Percentiles rank a stretch among this genome's conserved stretches.
Conservation (phyloP, 2,329 filamentous ascomycete genomes). For the Ambrosiella xylebori region DNA sequence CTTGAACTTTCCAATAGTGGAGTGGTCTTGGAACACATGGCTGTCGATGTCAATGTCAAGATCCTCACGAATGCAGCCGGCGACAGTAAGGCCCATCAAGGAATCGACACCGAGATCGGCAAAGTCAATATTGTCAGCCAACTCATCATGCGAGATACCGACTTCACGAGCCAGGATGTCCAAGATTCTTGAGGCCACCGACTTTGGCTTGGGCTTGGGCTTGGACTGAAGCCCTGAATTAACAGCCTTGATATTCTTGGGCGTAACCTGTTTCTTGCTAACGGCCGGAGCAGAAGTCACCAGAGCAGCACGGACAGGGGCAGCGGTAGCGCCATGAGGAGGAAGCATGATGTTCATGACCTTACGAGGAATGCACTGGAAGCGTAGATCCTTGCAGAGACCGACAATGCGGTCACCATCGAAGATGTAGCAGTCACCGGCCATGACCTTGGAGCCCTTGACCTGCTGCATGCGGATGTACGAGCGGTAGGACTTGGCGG, state of each 20-base stretch:
- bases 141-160: constrained; percentile 35
- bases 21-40: constrained; percentile 35
- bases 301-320: constrained; percentile 19
- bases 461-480: constrained; percentile 42
- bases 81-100: constrained; percentile 41
- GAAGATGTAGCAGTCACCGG: constrained; percentile 37
- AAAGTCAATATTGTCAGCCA: constrained; percentile 39
- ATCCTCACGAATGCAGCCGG: constrained; percentile 39
- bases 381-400: constrained; percentile 40
- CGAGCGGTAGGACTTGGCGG: constrained; percentile 32
- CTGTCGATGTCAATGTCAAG: constrained; percentile 37
- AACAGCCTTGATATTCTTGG: constrained; percentile 29
- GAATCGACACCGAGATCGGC: constrained; percentile 43
- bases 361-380: constrained; percentile 48
- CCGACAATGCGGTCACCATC: constrained; percentile 33
- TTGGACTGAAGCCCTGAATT: constrained; percentile 29
- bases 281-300: constrained; percentile 21
- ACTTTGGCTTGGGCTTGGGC: constrained; percentile 21
- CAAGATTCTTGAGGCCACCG: constrained; percentile 27
- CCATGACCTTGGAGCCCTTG: constrained; percentile 31
- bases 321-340: constrained; percentile 29
- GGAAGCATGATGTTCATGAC: constrained; percentile 50
- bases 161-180: constrained; percentile 40
- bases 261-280: constrained; percentile 28
- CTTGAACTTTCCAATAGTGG: constrained; percentile 38